A percentile compares a stretch with the other conserved stretches of the same genome.
These are phyloP conservation scores for Musa balbisiana DNA, from an alignment of 202 grass and related monocot genomes.

Conservation along the genomic window DNA sequence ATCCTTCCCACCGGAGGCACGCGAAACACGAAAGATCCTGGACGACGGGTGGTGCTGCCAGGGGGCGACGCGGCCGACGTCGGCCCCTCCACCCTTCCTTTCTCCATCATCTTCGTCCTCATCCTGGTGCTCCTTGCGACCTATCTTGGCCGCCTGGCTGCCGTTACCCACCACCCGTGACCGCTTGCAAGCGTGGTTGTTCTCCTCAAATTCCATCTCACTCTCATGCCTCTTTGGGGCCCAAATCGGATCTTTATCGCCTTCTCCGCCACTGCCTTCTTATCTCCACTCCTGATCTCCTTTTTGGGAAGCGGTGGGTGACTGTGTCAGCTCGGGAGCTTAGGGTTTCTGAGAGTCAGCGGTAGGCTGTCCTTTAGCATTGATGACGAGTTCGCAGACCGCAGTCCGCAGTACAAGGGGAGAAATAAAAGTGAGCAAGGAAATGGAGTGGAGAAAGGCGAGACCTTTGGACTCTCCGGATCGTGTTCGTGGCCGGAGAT, in stretches of 20 bases:
- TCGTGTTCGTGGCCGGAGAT: conserved; percentile 5
- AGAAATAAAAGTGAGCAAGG: conserved; percentile 9
- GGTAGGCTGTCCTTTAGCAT: conserved; percentile 32
- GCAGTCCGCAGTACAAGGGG: conserved; percentile 13
- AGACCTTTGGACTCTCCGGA: conserved; percentile 1
- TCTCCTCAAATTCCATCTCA: conserved; percentile 32
- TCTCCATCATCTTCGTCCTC: conserved; percentile 17
- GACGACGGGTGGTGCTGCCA: conserved; percentile 63
- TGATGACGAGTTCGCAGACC: conserved; percentile 24
- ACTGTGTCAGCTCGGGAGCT: conserved; percentile 25
- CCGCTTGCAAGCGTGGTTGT: conserved; percentile 26
- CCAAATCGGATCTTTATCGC: not conserved
- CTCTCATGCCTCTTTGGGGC: conserved; percentile 13
- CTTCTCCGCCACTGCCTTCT: not conserved
- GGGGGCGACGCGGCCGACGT: not conserved
- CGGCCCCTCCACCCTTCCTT: conserved; percentile 1
- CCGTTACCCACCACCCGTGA: conserved; percentile 24
- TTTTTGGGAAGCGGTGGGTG: not conserved
- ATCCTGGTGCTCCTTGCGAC: conserved; percentile 13
- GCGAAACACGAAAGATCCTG: conserved; percentile 78
- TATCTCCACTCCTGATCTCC: conserved; percentile 7
- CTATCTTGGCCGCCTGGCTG: conserved; percentile 9
- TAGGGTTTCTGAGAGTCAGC: conserved; percentile 15
- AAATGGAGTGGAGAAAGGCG: not conserved
- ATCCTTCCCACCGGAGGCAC: conserved; percentile 71